These are phyloP conservation scores for Biscutella laevigata DNA, from an alignment of 441 rosid species.

Conservation along the genomic window DNA sequence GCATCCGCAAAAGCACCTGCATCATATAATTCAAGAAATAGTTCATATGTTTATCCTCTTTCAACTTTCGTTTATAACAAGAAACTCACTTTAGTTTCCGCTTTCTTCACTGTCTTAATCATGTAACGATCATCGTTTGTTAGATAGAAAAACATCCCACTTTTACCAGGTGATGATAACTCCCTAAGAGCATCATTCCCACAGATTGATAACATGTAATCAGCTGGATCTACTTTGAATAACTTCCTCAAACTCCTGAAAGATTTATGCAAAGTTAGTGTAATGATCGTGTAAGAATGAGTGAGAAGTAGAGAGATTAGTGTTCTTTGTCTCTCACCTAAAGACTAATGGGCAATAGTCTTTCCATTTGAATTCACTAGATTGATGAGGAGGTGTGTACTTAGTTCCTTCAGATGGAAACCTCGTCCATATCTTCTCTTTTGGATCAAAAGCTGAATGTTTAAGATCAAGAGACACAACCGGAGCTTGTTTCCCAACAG, in stretches of 20 bases:
- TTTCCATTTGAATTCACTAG: slow-evolving; percentile 89
- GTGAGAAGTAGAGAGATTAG: too few species aligned
- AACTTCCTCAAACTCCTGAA: slow-evolving; percentile 86
- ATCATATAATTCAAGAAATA: slow-evolving; percentile 12
- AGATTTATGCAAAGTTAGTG: background rate
- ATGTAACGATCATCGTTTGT: slow-evolving; percentile 88
- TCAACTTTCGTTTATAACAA: background rate
- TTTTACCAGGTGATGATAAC: slow-evolving; percentile 94
- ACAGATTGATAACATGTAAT: slow-evolving; percentile 91
- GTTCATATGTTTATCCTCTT: too few species aligned
- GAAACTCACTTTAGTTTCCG: slow-evolving; percentile 70
- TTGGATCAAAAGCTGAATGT: slow-evolving; percentile 86
- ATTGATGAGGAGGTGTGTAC: slow-evolving; percentile 91
- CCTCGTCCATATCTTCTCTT: slow-evolving; percentile 89
- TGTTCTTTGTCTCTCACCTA: too few species aligned
- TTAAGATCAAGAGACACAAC: slow-evolving; percentile 74
- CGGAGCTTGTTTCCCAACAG: slow-evolving; percentile 90
- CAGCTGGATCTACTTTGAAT: slow-evolving; percentile 87
- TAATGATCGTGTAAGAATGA: too few species aligned
- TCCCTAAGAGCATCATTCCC: slow-evolving; percentile 96
- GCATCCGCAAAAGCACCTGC: slow-evolving; percentile 91
- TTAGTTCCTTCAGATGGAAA: slow-evolving; percentile 93
- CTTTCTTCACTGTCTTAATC: slow-evolving; percentile 96
- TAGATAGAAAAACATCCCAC: slow-evolving; percentile 92
- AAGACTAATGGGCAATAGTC: slow-evolving; percentile 98